Percentiles rank a stretch among this genome's conserved stretches.
phyloP scores from a whole-genome alignment of 192 early-diverging fungal species.

The Spizellomyces sp. region DNA sequence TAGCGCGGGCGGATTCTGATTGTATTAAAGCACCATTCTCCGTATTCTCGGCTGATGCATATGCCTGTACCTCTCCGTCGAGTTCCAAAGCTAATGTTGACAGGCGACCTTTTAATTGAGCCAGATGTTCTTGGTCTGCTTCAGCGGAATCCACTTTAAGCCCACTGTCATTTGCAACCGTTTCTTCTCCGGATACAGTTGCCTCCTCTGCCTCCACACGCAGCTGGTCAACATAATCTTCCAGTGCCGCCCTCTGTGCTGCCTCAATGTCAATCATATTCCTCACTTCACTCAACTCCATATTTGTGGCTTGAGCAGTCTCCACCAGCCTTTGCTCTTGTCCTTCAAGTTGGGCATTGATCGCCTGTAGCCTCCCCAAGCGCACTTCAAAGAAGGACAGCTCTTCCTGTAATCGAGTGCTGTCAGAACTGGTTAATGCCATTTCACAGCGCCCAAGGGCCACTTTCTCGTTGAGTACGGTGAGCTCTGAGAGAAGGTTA shows the following conservation, averaged over 20 bases:
- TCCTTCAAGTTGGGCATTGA: neutral
- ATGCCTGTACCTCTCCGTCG: no score
- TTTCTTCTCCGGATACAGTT: no score
- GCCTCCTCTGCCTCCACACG: neutral
- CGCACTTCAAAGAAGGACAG: neutral
- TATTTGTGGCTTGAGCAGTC: neutral
- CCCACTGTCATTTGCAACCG: no score
- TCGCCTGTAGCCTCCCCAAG: neutral
- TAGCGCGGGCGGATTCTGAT: no score
- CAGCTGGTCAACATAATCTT: neutral
- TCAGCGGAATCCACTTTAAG: no score
- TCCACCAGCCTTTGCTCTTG: neutral
- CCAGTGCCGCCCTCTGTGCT: neutral
- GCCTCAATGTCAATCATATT: constrained; percentile 5
- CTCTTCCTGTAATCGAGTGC: neutral
- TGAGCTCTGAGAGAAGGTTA: neutral
- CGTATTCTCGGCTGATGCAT: no score
- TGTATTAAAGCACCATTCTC: no score
- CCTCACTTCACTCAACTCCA: neutral
- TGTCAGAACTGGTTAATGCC: neutral
- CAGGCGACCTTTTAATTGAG: no score
- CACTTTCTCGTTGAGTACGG: neutral
- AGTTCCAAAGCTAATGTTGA: no score
- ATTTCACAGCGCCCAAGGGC: neutral
- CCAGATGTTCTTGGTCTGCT: no score